Base-by-base conservation (phyloP, 1,284 basidiomycete genomes). In the Marasmius tenuissimus region DNA sequence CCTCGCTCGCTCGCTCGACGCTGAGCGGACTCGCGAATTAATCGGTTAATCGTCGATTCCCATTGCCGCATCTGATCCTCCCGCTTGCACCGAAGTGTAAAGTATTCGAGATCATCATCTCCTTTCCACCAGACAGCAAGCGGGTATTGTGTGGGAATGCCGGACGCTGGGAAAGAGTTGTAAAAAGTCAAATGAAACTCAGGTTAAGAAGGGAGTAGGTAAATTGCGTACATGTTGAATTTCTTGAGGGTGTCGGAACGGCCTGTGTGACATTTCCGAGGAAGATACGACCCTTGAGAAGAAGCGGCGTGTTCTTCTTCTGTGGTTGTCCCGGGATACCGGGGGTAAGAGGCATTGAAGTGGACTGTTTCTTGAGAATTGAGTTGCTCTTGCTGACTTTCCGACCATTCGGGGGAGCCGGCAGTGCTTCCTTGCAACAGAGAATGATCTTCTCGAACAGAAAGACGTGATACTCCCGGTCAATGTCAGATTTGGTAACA, bases 381-480 rank as follows among this genome's bases (percentile, higher is more conserved):
- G 90, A 91, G 64, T 88, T 88, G 69, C 82, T 93, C 79, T 93
- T 93, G 65, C 81, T 78, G 39, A 79, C 78, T 71, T 88, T 88
- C 72, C 83, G 85, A 51, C 78, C 82, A 64, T 82, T 86, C 51
- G 77, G 75, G 7, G 80, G 80, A 4, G 77, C 76, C 18, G 78
- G 78, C 16, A 80, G 72, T 6, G 85, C 86, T 76, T 90, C 97
- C 76, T 99, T 99, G 83, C 97, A 99, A 77, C 97, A 99, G 14
- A 99, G 84, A 69, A 99, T 93, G 76, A 99, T 99, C 79, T 96
- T 95, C 78, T 99, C 96, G 68, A 99, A 99, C 39, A 99, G 82
- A 82, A 98, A 99, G 61, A 99, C 96, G 71, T 97, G 95, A 72
- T 99, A 99, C 74, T 99, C 97, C 67, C 97, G 86, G 73, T 98